Conservation (phyloP, 177 flowering plant species). For the Tripterygium wilfordii region DNA sequence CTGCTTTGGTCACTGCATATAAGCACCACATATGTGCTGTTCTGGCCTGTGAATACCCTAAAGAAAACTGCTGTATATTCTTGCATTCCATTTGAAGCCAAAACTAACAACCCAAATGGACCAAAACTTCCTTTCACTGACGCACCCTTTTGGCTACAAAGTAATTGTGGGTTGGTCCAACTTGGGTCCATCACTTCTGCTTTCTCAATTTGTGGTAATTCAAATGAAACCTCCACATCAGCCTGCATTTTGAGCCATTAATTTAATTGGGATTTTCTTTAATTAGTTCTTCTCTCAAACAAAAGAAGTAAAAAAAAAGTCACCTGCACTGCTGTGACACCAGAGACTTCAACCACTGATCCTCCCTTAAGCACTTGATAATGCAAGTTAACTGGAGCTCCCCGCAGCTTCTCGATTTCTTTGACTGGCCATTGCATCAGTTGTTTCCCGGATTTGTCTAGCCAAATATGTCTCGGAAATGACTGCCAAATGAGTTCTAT, state of each 20-base stretch:
- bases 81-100: slow-evolving; percentile 27
- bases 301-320: too few relatives aligned
- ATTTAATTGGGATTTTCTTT: neutral
- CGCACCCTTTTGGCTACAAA: slow-evolving; percentile 13
- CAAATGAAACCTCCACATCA: slow-evolving; percentile 27
- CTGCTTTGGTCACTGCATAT: slow-evolving; percentile 18
- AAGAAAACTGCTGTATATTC: slow-evolving; percentile 38
- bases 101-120: slow-evolving; percentile 37
- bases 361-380: slow-evolving; percentile 10
- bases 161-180: slow-evolving; percentile 11
- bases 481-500: slow-evolving; percentile 24
- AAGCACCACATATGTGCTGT: slow-evolving; percentile 24
- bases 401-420: slow-evolving; percentile 21
- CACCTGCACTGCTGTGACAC: slow-evolving; percentile 31
- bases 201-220: slow-evolving; percentile 11
- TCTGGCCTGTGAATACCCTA: slow-evolving; percentile 24
- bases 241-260: slow-evolving; percentile 11
- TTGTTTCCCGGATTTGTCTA: slow-evolving; percentile 27
- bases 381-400: neutral
- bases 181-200: slow-evolving; percentile 19
- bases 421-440: slow-evolving; percentile 32
- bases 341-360: slow-evolving; percentile 15
- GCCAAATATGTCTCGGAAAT: slow-evolving; percentile 45
- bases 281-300: too few relatives aligned
- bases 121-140: slow-evolving; percentile 26